Percentiles rank a stretch among this genome's conserved stretches.
Conservation (phyloP, 2,329 filamentous ascomycete genomes). For the Arthrocladium fulminans region DNA sequence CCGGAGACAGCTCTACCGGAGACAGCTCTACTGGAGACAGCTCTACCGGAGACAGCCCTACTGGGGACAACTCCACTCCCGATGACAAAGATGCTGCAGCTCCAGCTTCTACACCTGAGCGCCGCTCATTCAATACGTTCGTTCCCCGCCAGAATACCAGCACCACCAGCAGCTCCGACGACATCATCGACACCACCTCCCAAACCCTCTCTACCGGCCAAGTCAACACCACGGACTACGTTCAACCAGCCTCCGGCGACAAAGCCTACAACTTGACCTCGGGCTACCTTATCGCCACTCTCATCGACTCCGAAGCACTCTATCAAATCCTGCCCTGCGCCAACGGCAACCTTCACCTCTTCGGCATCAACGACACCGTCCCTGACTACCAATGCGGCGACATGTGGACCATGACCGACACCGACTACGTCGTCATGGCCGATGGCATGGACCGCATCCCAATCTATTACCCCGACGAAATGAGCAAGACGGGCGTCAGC, state of each 20-base stretch:
- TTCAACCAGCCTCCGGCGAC: background rate
- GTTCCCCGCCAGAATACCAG: too few species aligned
- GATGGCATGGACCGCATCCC: background rate
- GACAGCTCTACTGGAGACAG: too few species aligned
- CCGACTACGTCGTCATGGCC: background rate
- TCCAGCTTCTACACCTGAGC: too few species aligned
- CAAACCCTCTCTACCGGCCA: background rate
- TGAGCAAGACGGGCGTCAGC: background rate
- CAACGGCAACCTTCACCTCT: background rate
- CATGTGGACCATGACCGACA: background rate
- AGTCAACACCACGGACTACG: background rate
- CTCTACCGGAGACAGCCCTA: too few species aligned
- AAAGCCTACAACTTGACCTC: background rate
- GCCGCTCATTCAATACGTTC: too few species aligned
- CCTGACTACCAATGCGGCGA: background rate
- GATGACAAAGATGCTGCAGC: too few species aligned
- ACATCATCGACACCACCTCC: constrained; percentile 35
- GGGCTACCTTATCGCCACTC: background rate
- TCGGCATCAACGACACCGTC: background rate
- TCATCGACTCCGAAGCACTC: background rate
- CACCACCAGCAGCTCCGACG: constrained; percentile 78
- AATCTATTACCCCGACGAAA: background rate
- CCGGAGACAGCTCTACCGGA: too few species aligned
- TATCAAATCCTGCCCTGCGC: background rate
- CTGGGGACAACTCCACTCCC: too few species aligned